Conservation (phyloP, 371 early-diverging fungal species). For the Rhizomucor pusillus region DNA sequence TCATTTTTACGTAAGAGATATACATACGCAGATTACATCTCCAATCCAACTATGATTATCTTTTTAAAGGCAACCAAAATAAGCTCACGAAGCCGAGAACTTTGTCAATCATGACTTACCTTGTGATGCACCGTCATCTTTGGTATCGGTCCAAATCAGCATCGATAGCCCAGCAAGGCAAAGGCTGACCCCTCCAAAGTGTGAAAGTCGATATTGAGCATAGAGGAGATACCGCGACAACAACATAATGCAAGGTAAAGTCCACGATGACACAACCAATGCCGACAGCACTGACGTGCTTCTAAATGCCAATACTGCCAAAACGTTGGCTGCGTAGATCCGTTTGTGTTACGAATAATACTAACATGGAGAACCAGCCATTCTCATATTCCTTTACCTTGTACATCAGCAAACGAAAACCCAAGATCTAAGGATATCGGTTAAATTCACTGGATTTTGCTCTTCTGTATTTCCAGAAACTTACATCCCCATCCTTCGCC, state of each 20-base stretch:
- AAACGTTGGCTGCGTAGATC: conserved; percentile 28
- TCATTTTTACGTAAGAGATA: no score
- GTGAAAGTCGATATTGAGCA: conserved; percentile 23
- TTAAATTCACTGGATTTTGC: no score
- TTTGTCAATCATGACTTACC: conserved; percentile 9
- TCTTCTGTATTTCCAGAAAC: neutral
- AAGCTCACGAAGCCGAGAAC: no score
- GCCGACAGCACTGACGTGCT: conserved; percentile 44
- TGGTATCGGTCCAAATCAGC: conserved; percentile 35
- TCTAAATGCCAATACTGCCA: conserved; percentile 44
- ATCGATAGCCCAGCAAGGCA: conserved; percentile 32
- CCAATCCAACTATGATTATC: conserved; percentile 48
- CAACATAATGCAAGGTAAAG: conserved; percentile 44
- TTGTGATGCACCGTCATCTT: conserved; percentile 13
- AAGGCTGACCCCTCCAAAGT: conserved; percentile 26
- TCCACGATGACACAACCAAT: conserved; percentile 39
- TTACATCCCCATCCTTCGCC: conserved; percentile 3
- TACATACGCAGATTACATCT: conserved; percentile 39
- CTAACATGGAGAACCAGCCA: neutral
- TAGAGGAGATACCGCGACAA: conserved; percentile 28
- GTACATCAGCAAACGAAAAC: conserved; percentile 44
- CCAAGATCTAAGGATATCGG: conserved; percentile 23
- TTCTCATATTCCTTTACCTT: conserved; percentile 20
- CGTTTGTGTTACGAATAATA: neutral
- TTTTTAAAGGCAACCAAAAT: neutral